Evolutionary conservation across 148 eudicot species (phyloP).

Genomic region (Chenopodium suecicum): DNA sequence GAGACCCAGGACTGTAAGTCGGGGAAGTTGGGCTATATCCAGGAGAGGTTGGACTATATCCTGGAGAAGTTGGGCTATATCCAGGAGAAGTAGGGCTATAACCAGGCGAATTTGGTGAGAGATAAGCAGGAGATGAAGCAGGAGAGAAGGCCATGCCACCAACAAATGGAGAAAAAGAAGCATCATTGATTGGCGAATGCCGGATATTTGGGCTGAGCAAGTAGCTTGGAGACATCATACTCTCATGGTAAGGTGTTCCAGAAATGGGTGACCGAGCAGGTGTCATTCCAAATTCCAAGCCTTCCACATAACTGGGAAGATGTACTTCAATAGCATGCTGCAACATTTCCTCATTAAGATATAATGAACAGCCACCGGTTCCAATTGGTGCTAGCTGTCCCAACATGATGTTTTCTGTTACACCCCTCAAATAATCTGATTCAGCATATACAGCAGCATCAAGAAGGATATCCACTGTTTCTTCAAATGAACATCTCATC

Average conservation of each 20-base stretch:
- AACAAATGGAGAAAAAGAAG: conserved; percentile 50
- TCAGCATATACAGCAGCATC: conserved; percentile 99
- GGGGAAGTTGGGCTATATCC: conserved; percentile 48
- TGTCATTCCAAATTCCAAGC: conserved; percentile 86
- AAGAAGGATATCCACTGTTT: conserved; percentile 97
- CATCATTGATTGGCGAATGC: conserved; percentile 37
- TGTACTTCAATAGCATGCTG: conserved; percentile 91
- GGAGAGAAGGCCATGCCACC: conserved; percentile 40
- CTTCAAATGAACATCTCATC: conserved; percentile 99
- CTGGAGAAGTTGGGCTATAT: conserved; percentile 39
- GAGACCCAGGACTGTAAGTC: conserved; percentile 40
- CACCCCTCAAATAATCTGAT: conserved; percentile 80
- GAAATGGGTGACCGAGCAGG: conserved; percentile 82
- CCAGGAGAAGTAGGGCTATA: conserved; percentile 38
- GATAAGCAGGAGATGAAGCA: conserved; percentile 27
- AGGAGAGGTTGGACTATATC: conserved; percentile 40
- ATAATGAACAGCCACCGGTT: conserved; percentile 85
- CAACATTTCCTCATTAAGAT: conserved; percentile 85
- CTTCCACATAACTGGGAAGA: conserved; percentile 91
- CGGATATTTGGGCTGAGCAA: conserved; percentile 74
- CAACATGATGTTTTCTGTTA: conserved; percentile 96
- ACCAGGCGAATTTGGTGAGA: conserved; percentile 27
- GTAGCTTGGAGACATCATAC: conserved; percentile 88
- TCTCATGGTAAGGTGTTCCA: conserved; percentile 85
- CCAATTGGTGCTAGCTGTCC: conserved; percentile 99